Base-by-base conservation (phyloP, 2,329 filamentous ascomycete genomes). In the Botrytis medusae region DNA sequence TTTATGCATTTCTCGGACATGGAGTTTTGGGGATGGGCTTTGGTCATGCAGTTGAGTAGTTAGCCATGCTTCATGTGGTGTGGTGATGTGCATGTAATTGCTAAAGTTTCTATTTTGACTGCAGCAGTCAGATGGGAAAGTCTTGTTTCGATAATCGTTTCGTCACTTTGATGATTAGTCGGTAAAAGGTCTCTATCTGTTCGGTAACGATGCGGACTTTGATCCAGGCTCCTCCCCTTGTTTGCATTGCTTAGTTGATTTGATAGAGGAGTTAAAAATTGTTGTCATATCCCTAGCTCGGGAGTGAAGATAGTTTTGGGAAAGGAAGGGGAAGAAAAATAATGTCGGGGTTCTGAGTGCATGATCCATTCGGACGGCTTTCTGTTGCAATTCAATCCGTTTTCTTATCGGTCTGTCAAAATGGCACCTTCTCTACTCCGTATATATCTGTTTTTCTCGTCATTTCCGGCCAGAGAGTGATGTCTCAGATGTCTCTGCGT, bases 361-460 rank as follows among this genome's bases (percentile, higher is more conserved):
- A 42, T 72, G 62, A 44, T 46, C 42, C 16, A 68, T 54, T 57
- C 48, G 57, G 40, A 61, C 34, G 40, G 63, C 29, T 40, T 71
- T 37, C 40, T 20, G 25, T 63, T n/a, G 34, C 61, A 40, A 40
- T 62, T 25, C 16, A 69, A 25, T 61, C 57, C 40, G 34, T 32
- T 32, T 48, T 71, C 72, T 71, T 71, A 73, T 70, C 71, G 46
- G 46, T 63, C 67, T 42, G 68, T 54, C 32, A 71, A 14, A 14
- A 29, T 62, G 12, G 60, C 14, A n/a, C 59, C 12, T 25, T 61
- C 14, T 57, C n/a, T 29, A 29, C 14, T 9, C 51, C n/a, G 51
- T 57, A 29, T 57, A 57, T 68, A 51, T 72, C 46, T 8, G 0
- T 32, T 32, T 57, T 57, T 32, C 54, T 57, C n/a, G 29, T 57